phyloP scores from a whole-genome alignment of 2,329 filamentous ascomycete species.

The Rasamsonia emersonii region DNA sequence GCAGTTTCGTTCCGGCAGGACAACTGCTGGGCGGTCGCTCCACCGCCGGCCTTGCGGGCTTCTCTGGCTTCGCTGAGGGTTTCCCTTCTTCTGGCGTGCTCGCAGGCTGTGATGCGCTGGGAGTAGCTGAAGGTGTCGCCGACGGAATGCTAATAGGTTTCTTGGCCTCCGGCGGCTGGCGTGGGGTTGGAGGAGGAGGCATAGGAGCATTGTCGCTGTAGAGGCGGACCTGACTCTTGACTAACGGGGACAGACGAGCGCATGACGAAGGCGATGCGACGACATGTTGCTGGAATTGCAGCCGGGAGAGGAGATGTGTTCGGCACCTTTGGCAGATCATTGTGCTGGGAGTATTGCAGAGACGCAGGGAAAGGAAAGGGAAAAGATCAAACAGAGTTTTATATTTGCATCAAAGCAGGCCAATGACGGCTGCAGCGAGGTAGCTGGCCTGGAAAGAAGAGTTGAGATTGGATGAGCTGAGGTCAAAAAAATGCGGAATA shows the following conservation, averaged over 20 bases:
- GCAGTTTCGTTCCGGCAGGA: constrained; percentile 30
- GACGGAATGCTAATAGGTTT: constrained; percentile 22
- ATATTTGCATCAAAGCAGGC: no score
- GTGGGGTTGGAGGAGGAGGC: constrained; percentile 21
- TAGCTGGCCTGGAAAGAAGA: no score
- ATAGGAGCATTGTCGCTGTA: constrained; percentile 23
- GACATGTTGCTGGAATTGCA: constrained; percentile 22
- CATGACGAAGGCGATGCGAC: constrained; percentile 20
- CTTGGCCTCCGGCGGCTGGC: constrained; percentile 24
- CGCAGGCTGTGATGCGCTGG: constrained; percentile 32
- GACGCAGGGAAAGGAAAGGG: no score
- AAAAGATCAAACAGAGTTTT: no score
- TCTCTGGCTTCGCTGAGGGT: constrained; percentile 16
- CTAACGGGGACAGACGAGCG: constrained; percentile 20
- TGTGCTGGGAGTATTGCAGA: no score
- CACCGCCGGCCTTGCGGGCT: constrained; percentile 18
- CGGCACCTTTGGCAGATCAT: constrained; percentile 38
- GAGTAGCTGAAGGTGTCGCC: constrained; percentile 30
- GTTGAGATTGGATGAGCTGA: no score
- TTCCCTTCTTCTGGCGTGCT: constrained; percentile 29
- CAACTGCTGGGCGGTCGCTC: constrained; percentile 30
- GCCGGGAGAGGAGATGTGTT: constrained; percentile 29
- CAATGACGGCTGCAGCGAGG: no score
- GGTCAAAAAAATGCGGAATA: no score
- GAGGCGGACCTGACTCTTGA: constrained; percentile 21